Conservation (phyloP, 805 yeast species). For the Cyberlindnera mississippiensis region DNA sequence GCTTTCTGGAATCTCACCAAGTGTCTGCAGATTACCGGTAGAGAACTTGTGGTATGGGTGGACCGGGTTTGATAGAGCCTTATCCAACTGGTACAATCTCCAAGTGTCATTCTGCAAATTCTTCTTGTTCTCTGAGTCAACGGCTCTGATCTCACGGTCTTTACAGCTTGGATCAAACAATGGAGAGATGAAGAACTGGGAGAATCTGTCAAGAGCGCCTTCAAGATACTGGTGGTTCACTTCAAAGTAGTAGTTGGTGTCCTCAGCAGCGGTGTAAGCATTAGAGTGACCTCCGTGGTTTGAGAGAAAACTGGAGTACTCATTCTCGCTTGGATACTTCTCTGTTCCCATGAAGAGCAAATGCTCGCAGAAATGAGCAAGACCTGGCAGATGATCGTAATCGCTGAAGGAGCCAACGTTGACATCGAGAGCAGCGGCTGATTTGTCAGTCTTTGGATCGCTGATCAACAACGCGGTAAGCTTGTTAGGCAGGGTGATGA, state of each 20-base stretch:
- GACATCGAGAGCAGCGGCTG: slow-evolving; percentile 79
- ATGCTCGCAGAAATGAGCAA: slow-evolving; percentile 78
- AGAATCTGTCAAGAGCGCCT: slow-evolving; percentile 88
- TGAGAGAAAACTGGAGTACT: slow-evolving; percentile 68
- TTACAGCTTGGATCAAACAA: slow-evolving; percentile 69
- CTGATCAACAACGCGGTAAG: slow-evolving; percentile 60
- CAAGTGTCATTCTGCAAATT: slow-evolving; percentile 86
- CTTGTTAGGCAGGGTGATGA: slow-evolving; percentile 54
- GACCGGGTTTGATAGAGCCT: slow-evolving; percentile 60
- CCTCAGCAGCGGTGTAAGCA: slow-evolving; percentile 86
- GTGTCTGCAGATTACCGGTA: slow-evolving; percentile 80
- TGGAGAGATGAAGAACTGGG: slow-evolving; percentile 89
- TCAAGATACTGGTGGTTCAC: slow-evolving; percentile 68
- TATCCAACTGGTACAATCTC: slow-evolving; percentile 84
- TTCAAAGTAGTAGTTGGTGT: slow-evolving; percentile 90
- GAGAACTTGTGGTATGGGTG: slow-evolving; percentile 89
- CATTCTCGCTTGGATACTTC: slow-evolving; percentile 76
- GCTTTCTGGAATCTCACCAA: slow-evolving; percentile 59
- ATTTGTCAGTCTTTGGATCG: slow-evolving; percentile 66
- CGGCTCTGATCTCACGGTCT: slow-evolving; percentile 91
- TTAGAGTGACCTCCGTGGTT: slow-evolving; percentile 87
- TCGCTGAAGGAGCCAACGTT: slow-evolving; percentile 75
- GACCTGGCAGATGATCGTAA: slow-evolving; percentile 58
- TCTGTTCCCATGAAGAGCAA: slow-evolving; percentile 76
- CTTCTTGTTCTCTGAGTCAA: slow-evolving; percentile 93